Conservation (phyloP, 441 rosid species). For the Flueggea neowawraea region DNA sequence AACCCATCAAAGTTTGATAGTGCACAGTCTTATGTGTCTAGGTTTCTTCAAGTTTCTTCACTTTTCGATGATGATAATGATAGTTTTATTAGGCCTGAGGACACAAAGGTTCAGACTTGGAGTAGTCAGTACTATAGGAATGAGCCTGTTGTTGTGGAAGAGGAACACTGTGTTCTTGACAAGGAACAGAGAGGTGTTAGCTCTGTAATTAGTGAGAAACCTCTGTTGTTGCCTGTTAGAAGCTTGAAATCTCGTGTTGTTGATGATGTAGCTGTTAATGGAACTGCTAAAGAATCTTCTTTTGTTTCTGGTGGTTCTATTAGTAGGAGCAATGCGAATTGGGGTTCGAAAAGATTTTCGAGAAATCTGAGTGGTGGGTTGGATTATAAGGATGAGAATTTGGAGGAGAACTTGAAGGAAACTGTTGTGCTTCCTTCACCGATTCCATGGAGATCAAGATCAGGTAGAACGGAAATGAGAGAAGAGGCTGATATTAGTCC, state of each 20-base stretch:
- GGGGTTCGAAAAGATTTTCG: conserved; percentile 40
- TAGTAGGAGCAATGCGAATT: conserved; percentile 33
- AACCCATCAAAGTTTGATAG: conserved; percentile 40
- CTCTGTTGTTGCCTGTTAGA: conserved; percentile 80
- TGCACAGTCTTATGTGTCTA: conserved; percentile 64
- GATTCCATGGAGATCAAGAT: conserved; percentile 94
- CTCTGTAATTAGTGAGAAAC: conserved; percentile 47
- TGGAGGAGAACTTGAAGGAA: conserved; percentile 34
- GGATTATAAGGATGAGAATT: conserved; percentile 17
- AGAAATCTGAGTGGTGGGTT: conserved; percentile 26
- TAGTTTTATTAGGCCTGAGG: conserved; percentile 28
- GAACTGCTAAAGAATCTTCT: conserved; percentile 27
- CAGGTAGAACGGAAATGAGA: conserved; percentile 57
- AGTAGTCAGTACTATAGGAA: conserved; percentile 59
- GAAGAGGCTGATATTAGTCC: conserved; percentile 30
- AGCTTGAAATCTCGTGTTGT: conserved; percentile 58
- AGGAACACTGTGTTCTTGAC: conserved; percentile 28
- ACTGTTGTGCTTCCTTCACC: conserved; percentile 83
- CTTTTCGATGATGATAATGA: conserved; percentile 70
- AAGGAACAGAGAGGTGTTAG: conserved; percentile 30
- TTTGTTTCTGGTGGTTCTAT: conserved; percentile 14
- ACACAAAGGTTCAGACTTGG: conserved; percentile 62
- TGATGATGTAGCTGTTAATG: conserved; percentile 29
- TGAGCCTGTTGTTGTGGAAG: conserved; percentile 48
- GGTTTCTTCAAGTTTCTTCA: conserved; percentile 78